Conservation (phyloP, 768 basidiomycete species). For the Phanerodontia chrysosporium region DNA sequence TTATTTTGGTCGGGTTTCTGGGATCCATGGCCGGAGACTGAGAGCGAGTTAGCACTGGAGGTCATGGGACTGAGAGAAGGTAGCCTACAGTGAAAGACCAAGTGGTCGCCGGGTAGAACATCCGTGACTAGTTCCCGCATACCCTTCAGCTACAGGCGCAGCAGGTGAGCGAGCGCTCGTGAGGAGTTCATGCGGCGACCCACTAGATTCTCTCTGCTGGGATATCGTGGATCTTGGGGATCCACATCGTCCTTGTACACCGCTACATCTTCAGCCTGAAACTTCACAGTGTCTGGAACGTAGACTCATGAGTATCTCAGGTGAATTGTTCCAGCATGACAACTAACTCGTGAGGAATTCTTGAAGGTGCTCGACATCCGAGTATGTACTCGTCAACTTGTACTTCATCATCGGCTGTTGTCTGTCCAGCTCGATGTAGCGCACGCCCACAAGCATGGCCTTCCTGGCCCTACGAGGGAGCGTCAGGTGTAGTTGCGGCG, state of each 20-base stretch:
- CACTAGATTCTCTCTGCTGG: slow-evolving; percentile 10
- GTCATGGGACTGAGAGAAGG: not conserved
- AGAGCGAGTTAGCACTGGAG: not conserved
- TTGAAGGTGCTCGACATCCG: not conserved
- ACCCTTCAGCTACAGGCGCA: not conserved
- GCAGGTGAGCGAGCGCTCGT: not conserved
- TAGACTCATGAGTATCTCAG: not conserved
- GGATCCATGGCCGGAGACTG: slow-evolving; percentile 48
- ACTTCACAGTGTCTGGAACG: not conserved
- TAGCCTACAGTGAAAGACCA: slow-evolving; percentile 9
- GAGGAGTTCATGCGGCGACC: not conserved
- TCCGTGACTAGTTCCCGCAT: slow-evolving; percentile 6
- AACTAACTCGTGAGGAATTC: not conserved
- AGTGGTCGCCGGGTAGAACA: slow-evolving; percentile 5
- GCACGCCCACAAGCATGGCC: not conserved
- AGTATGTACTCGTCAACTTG: not conserved
- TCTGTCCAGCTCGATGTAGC: not conserved
- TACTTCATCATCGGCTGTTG: not conserved
- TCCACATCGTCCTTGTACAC: slow-evolving; percentile 1
- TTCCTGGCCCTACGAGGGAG: not conserved
- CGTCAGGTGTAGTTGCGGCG: not conserved
- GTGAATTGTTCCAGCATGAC: not conserved
- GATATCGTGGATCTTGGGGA: not conserved
- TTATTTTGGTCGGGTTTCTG: slow-evolving; percentile 40
- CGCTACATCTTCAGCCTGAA: not conserved